phyloP scores from a whole-genome alignment of 192 early-diverging fungal species.

The Phlyctochytrium arcticum region DNA sequence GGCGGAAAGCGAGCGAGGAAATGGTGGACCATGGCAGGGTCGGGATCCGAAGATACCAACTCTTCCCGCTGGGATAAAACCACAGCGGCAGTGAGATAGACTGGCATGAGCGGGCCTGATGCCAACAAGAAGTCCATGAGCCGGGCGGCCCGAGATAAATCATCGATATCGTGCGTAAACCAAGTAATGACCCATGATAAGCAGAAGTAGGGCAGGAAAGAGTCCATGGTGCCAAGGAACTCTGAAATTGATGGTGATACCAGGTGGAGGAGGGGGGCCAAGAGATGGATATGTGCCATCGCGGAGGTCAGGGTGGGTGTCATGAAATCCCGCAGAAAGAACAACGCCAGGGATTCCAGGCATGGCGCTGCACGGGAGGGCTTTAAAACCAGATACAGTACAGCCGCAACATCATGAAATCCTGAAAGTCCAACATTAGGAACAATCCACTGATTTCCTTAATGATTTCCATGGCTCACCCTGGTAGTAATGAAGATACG shows the following conservation, averaged over 20 bases:
- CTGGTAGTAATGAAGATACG: constrained; percentile 64
- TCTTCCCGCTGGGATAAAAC: not conserved
- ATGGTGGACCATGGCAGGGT: constrained; percentile 12
- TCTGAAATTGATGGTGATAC: constrained; percentile 1
- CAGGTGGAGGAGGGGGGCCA: constrained; percentile 22
- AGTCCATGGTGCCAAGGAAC: constrained; percentile 16
- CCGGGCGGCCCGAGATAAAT: constrained; percentile 43
- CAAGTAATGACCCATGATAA: constrained; percentile 74
- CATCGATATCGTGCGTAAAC: constrained; percentile 64
- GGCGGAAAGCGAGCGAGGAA: constrained; percentile 10
- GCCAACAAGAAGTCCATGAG: constrained; percentile 64
- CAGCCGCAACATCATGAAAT: constrained; percentile 42
- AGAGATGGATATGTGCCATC: constrained; percentile 40
- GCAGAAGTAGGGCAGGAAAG: constrained; percentile 62
- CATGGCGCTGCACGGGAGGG: constrained; percentile 27
- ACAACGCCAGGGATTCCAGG: constrained; percentile 45
- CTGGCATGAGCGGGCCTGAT: constrained; percentile 55
- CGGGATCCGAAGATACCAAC: not conserved
- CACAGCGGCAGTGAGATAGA: constrained; percentile 56
- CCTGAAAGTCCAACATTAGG: constrained; percentile 2
- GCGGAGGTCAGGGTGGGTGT: constrained; percentile 33
- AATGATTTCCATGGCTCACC: not conserved
- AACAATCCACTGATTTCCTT: not conserved
- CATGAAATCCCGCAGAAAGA: constrained; percentile 38
- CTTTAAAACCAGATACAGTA: constrained; percentile 20